Conservation (phyloP, 352 stramenopile genomes). For the Thraustochytrium striatum region DNA sequence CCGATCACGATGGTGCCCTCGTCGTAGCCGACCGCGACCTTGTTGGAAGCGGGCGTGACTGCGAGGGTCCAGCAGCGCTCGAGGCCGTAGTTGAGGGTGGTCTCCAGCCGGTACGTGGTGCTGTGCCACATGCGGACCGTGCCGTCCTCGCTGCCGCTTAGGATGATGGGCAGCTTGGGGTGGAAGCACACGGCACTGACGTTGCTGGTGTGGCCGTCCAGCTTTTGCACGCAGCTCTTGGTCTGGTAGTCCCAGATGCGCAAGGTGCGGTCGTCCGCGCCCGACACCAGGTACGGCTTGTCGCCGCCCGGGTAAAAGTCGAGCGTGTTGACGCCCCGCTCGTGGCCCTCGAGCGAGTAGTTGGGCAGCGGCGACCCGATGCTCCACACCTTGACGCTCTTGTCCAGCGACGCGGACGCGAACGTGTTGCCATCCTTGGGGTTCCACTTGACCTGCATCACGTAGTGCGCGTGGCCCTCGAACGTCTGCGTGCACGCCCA, state of each 20-base stretch:
- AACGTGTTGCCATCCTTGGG: slow-evolving; percentile 98
- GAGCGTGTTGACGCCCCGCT: slow-evolving; percentile 96
- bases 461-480: slow-evolving; percentile 91
- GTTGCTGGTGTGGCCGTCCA: slow-evolving; percentile 98
- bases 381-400: slow-evolving; percentile 91
- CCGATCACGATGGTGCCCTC: slow-evolving; percentile 92
- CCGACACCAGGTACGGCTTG: slow-evolving; percentile 96
- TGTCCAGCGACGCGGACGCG: slow-evolving; percentile 91
- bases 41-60: slow-evolving; percentile 64
- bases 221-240: slow-evolving; percentile 96
- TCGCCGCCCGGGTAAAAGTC: slow-evolving; percentile 98
- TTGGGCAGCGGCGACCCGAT: slow-evolving; percentile 84
- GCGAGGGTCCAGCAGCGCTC: slow-evolving; percentile 93
- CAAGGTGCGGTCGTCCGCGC: slow-evolving; percentile 85
- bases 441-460: slow-evolving; percentile 99
- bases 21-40: slow-evolving; percentile 65
- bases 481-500: slow-evolving; percentile 72
- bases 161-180: slow-evolving; percentile 94
- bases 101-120: slow-evolving; percentile 71
- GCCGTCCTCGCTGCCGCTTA: slow-evolving; percentile 94
- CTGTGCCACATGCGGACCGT: slow-evolving; percentile 86
- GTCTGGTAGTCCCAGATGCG: slow-evolving; percentile 99
- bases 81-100: slow-evolving; percentile 98
- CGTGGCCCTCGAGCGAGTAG: slow-evolving; percentile 88
- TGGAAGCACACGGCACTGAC: slow-evolving; percentile 93